These are phyloP conservation scores for Coprinellus aureogranulatus DNA, from an alignment of 768 basidiomycete species.

Conservation along the genomic window DNA sequence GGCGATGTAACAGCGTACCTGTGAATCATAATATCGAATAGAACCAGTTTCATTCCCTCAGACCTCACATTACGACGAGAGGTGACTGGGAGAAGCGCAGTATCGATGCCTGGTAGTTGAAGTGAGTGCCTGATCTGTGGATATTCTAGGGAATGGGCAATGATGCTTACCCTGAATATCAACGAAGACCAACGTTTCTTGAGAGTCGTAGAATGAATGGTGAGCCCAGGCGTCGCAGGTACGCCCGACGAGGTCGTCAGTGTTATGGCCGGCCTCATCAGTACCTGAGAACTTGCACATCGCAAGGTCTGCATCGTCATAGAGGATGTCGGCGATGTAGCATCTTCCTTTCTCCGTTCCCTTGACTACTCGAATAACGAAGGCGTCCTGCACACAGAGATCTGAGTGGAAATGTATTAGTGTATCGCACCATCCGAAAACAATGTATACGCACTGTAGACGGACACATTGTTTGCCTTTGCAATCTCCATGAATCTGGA, in stretches of 20 bases:
- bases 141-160: neutral
- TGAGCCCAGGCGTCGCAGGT: neutral
- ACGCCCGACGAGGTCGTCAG: neutral
- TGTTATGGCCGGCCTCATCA: neutral
- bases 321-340: neutral
- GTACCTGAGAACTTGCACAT: neutral
- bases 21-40: neutral
- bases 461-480: neutral
- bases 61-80: neutral
- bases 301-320: neutral
- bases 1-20: neutral
- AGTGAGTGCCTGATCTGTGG: neutral
- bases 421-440: neutral
- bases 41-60: neutral
- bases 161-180: neutral
- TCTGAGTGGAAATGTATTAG: neutral
- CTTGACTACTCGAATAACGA: neutral
- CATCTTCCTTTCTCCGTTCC: neutral
- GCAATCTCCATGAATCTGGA: neutral
- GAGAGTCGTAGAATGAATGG: neutral
- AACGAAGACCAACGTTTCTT: neutral
- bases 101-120: neutral
- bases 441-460: neutral
- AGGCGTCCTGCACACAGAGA: neutral
- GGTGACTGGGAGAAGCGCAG: neutral